A percentile compares a stretch with the other conserved stretches of the same genome.
These are phyloP conservation scores for Gynandropsis gynandra DNA, from an alignment of 345 rosid genomes.

Conservation along the genomic window DNA sequence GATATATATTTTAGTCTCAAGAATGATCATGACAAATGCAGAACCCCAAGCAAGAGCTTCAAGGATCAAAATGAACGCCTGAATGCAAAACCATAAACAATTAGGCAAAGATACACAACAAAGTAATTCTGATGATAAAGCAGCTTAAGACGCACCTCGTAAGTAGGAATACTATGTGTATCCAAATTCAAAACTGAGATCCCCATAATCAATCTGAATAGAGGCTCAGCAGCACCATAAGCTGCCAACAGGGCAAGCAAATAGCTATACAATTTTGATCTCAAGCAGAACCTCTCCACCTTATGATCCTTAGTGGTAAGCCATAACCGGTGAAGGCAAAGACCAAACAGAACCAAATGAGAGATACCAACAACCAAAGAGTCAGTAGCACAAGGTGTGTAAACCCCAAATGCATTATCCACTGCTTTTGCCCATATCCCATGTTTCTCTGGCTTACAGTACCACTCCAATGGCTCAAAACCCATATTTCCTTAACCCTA, in stretches of 20 bases:
- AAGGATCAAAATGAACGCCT: conserved; percentile 62
- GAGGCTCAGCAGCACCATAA: conserved; percentile 66
- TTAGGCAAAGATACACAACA: conserved; percentile 12
- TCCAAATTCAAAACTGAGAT: conserved; percentile 71
- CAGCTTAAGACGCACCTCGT: conserved; percentile 48
- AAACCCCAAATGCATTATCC: conserved; percentile 87
- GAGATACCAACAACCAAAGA: conserved; percentile 59
- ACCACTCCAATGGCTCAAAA: conserved; percentile 67
- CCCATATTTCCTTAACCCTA: conserved; percentile 36
- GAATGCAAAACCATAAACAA: conserved; percentile 20
- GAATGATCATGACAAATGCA: conserved; percentile 53
- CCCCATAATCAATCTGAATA: conserved; percentile 86
- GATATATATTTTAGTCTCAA: conserved; percentile 81
- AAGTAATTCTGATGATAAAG: neutral
- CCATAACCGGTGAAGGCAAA: conserved; percentile 79
- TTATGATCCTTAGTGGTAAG: conserved; percentile 55
- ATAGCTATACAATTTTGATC: conserved; percentile 66
- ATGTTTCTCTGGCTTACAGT: conserved; percentile 61
- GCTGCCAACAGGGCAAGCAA: conserved; percentile 63
- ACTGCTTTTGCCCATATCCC: conserved; percentile 76
- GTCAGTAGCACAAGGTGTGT: conserved; percentile 90
- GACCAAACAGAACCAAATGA: conserved; percentile 55
- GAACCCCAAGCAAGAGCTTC: conserved; percentile 88
- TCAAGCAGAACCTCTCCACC: conserved; percentile 57
- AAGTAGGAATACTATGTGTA: conserved; percentile 76